Evolutionary conservation across 129 eudicot species (phyloP), one percentile per base, ranked within the genome.

Genomic region (Flaveria robusta): DNA sequence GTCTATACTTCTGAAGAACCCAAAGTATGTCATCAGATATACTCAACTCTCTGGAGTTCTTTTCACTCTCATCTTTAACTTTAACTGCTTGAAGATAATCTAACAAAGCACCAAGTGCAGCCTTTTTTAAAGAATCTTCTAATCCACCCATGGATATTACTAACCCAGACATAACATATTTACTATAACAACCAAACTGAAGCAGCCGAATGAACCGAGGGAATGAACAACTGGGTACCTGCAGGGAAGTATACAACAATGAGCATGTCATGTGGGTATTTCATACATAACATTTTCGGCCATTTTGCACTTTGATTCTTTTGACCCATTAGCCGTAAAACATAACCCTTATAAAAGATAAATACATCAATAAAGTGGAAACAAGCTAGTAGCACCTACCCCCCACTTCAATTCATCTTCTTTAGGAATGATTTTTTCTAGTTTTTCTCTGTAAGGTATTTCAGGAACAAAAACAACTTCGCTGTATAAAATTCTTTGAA

Each of bases 101-200:
- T 59, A 94, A 72, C 77, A 94, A 89, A 83, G 97, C 93, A 81
- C 64, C 55, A 20, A 94, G 89, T 47, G 99, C 84, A 67, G 86
- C 85, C 80, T 89, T 94, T 70, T 79, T 86, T 85, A 94, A 77
- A 74, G 99, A 91, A 22, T 94, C 99, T 89, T 94, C 97, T 67
- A 94, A 83, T 74, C 99, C 99, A 66, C 99, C 99, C 58, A 86
- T 74, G 14, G 99, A 87, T 70, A 94, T 87, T 70, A 94, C 99
- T 74, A 91, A 78, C 67, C 99, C 99, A 13, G 97, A 91, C 51
- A 87, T 27, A 46, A 94, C 59, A 74, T 82, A 77, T 85, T 85
- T 94, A 70, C 99, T 91, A 54, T 94, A 94, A 72, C 96, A 86
- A 80, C 81, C 77, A 71, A 84, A 60, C 60, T 83, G 47, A 66